Evolutionary conservation across 306 rosid species (phyloP), one percentile per base, ranked within the genome.

Genomic region (Cucurbita ficifolia): DNA sequence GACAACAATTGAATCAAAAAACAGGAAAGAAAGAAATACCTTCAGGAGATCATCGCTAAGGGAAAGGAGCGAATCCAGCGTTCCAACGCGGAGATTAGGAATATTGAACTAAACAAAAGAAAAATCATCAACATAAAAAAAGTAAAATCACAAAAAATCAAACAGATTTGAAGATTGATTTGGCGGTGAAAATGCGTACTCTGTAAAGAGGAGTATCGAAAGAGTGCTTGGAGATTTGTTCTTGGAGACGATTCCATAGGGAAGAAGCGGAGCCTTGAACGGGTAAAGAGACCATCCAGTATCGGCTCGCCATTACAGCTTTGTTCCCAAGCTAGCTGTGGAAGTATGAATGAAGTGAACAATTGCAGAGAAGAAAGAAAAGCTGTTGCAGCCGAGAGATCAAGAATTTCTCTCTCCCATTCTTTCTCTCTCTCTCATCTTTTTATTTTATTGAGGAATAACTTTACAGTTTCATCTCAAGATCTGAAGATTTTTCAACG

Each of bases 61-160:
- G 39, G 99, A 89, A 78, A 94, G 99, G 63, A 94, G 96, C 75
- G 99, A 87, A 75, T 94, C 99, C 40, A 91, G 92, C 76, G 99
- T 94, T 85, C 99, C 99, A 61, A 94, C 95, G 10, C 97, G 97
- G 76, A 94, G 96, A 82, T 79, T 88, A 35, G 99, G 97, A n/a
- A 89, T 76, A 76, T 90, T 89, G 84, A 91, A 91, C 99, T 91
- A 83, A 70, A 17, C 18, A 65, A 19, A 43, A 69, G 36, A 38
- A 6, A 50, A 63, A 18, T 58, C 53, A 53, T 3, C 17, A 29
- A 29, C 42, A 71, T 12, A 38, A 14, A 14, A 43, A 69, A 14
- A 5, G 13, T 1, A n/a, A 46, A n/a, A 33, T 4, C 9, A 72
- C n/a, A 10, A 13, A 8, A 29, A 22, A 61, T 53, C 48, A 35